These are phyloP conservation scores for Corinectria fuckeliana DNA, from an alignment of 2,329 filamentous ascomycete species.

Conservation along the genomic window DNA sequence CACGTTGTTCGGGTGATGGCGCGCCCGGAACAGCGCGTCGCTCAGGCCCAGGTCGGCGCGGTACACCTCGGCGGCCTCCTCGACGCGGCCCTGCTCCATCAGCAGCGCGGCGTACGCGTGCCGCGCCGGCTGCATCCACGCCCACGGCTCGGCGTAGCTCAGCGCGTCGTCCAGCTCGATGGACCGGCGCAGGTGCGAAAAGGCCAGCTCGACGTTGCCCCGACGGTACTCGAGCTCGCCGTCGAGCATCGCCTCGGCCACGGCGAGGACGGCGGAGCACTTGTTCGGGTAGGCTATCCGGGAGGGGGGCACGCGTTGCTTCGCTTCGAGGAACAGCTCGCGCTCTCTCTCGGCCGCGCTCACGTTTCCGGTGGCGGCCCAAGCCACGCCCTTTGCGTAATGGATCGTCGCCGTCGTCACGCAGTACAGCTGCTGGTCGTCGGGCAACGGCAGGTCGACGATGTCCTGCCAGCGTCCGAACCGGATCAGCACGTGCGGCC, in stretches of 20 bases:
- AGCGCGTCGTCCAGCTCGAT: conserved; percentile 65
- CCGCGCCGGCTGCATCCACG: conserved; percentile 75
- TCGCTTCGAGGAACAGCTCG: conserved; percentile 56
- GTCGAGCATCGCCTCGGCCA: conserved; percentile 70
- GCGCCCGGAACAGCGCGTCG: conserved; percentile 63
- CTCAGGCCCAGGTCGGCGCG: conserved; percentile 65
- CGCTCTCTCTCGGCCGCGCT: conserved; percentile 58
- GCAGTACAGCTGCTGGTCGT: conserved; percentile 65
- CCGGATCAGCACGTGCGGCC: conserved; percentile 71
- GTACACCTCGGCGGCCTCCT: conserved; percentile 62
- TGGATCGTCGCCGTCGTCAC: conserved; percentile 70
- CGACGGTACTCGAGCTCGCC: conserved; percentile 75
- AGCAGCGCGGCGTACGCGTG: conserved; percentile 73
- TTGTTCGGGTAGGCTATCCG: conserved; percentile 73
- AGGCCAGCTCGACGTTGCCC: conserved; percentile 63
- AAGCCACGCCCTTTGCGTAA: conserved; percentile 72
- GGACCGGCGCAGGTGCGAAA: conserved; percentile 59
- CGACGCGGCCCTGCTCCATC: conserved; percentile 65
- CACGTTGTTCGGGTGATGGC: conserved; percentile 73
- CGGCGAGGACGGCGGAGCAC: conserved; percentile 64
- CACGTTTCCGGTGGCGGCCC: conserved; percentile 62
- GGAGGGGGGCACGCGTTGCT: conserved; percentile 57
- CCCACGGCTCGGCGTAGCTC: conserved; percentile 76
- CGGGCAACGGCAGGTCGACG: conserved; percentile 59
- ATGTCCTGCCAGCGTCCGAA: conserved; percentile 76